A percentile compares a stretch with the other conserved stretches of the same genome.
These are phyloP conservation scores for Tillandsia leiboldiana DNA, from an alignment of 176 grass and related monocot species.

Conservation along the genomic window DNA sequence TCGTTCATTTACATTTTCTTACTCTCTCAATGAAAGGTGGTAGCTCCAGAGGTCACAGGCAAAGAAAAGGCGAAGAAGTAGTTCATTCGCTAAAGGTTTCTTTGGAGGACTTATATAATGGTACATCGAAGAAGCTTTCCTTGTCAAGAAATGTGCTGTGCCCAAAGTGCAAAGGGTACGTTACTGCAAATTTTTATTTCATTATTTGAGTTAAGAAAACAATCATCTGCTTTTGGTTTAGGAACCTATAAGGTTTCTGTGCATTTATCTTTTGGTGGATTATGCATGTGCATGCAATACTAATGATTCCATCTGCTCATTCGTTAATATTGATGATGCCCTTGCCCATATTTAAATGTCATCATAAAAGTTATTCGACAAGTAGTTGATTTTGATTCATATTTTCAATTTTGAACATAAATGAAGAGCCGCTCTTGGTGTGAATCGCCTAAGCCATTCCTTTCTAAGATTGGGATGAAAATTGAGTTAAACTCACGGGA, in stretches of 20 bases:
- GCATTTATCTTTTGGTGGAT: background rate
- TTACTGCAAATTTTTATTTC: constrained; percentile 6
- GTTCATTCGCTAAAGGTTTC: constrained; percentile 80
- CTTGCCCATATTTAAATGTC: background rate
- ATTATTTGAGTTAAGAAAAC: background rate
- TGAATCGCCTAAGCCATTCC: too few species aligned
- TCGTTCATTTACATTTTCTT: constrained; percentile 15
- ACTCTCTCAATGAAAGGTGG: constrained; percentile 40
- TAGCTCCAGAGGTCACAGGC: constrained; percentile 66
- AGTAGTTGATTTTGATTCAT: too few species aligned
- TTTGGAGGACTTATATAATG: constrained; percentile 87
- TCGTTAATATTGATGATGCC: background rate
- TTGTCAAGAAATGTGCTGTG: constrained; percentile 68
- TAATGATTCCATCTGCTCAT: background rate
- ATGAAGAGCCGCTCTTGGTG: too few species aligned
- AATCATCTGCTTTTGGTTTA: background rate
- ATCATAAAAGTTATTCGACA: background rate
- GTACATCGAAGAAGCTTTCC: constrained; percentile 70
- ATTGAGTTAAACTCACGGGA: too few species aligned
- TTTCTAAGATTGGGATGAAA: too few species aligned
- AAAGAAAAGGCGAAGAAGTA: constrained; percentile 77
- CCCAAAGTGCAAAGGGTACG: constrained; percentile 87
- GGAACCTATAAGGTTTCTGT: background rate
- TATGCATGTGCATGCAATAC: background rate
- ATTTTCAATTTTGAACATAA: too few species aligned